Percentiles rank a stretch among this genome's conserved stretches.
These are phyloP conservation scores for Penicillium nucicola DNA, from an alignment of 495 filamentous ascomycete genomes.

Conservation along the genomic window DNA sequence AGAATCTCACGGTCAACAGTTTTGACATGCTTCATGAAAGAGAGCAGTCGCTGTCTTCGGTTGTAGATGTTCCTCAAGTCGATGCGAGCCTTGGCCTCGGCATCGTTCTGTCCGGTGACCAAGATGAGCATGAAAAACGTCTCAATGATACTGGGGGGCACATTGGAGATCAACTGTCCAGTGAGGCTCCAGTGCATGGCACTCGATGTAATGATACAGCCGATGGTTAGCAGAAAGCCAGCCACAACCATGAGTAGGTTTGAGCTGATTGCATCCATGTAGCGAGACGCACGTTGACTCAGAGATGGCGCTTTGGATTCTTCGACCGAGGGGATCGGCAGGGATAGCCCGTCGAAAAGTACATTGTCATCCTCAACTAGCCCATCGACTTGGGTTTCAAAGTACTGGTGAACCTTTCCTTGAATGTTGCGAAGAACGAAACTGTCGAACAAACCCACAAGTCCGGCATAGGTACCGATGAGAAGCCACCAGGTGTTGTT, in stretches of 20 bases:
- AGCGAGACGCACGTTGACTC: slow-evolving; percentile 16
- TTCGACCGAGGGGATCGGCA: slow-evolving; percentile 1
- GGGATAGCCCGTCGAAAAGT: slow-evolving; percentile 15
- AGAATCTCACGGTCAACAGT: no score
- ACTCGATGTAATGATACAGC: slow-evolving; percentile 26
- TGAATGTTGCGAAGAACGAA: slow-evolving; percentile 40
- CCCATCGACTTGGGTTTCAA: no score
- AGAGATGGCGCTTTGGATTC: slow-evolving; percentile 3
- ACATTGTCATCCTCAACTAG: slow-evolving; percentile 15
- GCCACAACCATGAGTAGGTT: slow-evolving; percentile 22
- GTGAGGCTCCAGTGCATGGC: slow-evolving; percentile 35
- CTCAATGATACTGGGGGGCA: slow-evolving; percentile 39
- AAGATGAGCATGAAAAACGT: slow-evolving; percentile 39
- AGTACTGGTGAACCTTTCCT: slow-evolving; percentile 22
- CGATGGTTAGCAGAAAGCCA: slow-evolving; percentile 24
- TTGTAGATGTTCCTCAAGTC: slow-evolving; percentile 24
- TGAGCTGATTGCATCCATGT: slow-evolving; percentile 21
- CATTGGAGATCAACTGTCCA: slow-evolving; percentile 39
- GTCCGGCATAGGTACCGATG: slow-evolving; percentile 41
- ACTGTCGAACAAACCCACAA: slow-evolving; percentile 36
- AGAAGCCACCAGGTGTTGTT: slow-evolving; percentile 39
- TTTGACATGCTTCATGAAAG: slow-evolving; percentile 1
- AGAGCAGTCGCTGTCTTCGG: slow-evolving; percentile 16
- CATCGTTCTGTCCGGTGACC: slow-evolving; percentile 33
- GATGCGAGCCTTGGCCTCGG: slow-evolving; percentile 16